Evolutionary conservation across 768 basidiomycete species (phyloP).

Genomic region (Agrocybe chaxingu): DNA sequence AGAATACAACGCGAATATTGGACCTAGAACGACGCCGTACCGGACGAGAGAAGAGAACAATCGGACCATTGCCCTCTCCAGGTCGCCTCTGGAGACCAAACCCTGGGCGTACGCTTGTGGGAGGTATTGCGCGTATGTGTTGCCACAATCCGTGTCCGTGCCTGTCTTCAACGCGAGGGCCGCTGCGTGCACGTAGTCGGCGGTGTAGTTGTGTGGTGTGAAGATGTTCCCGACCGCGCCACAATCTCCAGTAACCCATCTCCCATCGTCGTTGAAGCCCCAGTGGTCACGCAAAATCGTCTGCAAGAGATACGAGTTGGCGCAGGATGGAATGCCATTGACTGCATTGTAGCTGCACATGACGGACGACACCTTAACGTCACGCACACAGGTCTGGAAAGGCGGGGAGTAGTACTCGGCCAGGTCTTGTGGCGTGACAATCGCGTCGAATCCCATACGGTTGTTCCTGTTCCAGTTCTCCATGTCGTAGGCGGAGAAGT

Average conservation of each 20-base stretch:
- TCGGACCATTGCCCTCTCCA: constrained; percentile 40
- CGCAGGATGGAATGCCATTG: constrained; percentile 57
- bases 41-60: constrained; percentile 54
- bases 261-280: constrained; percentile 44
- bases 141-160: constrained; percentile 55
- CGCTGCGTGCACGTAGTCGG: constrained; percentile 41
- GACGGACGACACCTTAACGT: constrained; percentile 55
- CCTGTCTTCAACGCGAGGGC: constrained; percentile 50
- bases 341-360: constrained; percentile 67
- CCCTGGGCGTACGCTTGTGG: constrained; percentile 46
- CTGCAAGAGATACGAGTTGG: constrained; percentile 50
- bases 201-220: constrained; percentile 45
- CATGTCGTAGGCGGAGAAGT: constrained; percentile 57
- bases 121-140: constrained; percentile 40
- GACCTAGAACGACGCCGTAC: constrained; percentile 23
- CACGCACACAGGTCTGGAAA: constrained; percentile 59
- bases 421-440: constrained; percentile 52
- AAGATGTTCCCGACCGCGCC: constrained; percentile 52
- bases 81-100: constrained; percentile 40
- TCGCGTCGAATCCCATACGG: constrained; percentile 50
- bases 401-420: constrained; percentile 53
- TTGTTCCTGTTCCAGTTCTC: constrained; percentile 52
- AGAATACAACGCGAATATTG: neutral
- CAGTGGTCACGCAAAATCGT: constrained; percentile 47
- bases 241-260: constrained; percentile 59